A percentile compares a stretch with the other conserved stretches of the same genome.
Conservation (phyloP, 108 stramenopile species). For the Cyclotella sp. region DNA sequence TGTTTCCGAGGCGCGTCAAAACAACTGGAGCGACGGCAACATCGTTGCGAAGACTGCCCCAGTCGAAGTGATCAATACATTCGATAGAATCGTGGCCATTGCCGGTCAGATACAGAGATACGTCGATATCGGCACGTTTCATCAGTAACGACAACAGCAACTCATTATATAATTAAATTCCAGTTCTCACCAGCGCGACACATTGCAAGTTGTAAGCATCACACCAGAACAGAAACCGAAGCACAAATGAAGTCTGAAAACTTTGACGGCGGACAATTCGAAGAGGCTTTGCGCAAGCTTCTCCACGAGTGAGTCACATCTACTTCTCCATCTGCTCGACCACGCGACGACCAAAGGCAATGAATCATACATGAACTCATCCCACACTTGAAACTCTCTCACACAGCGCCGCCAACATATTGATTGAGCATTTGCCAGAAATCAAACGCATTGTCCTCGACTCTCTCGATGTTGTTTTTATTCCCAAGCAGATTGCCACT, state of each 20-base stretch:
- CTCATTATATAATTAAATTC: no score
- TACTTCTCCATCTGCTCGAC: not conserved
- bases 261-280: constrained; percentile 34
- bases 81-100: no score
- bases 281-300: constrained; percentile 37
- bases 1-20: no score
- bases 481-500: constrained; percentile 67
- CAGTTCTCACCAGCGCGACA: no score
- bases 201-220: no score
- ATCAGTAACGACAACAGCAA: no score
- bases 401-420: constrained; percentile 27
- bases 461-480: constrained; percentile 76
- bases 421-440: constrained; percentile 48
- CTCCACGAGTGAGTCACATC: constrained; percentile 39
- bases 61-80: no score
- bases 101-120: no score
- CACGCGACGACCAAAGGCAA: not conserved
- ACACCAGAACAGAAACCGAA: not conserved
- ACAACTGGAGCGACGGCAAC: no score
- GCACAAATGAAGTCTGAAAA: constrained; percentile 28
- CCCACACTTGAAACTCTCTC: not conserved
- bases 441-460: constrained; percentile 64
- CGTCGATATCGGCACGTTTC: no score
- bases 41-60: no score
- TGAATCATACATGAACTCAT: not conserved